Conservation (phyloP, 2,329 filamentous ascomycete species). For the Magnaporthiopsis incrustans region DNA sequence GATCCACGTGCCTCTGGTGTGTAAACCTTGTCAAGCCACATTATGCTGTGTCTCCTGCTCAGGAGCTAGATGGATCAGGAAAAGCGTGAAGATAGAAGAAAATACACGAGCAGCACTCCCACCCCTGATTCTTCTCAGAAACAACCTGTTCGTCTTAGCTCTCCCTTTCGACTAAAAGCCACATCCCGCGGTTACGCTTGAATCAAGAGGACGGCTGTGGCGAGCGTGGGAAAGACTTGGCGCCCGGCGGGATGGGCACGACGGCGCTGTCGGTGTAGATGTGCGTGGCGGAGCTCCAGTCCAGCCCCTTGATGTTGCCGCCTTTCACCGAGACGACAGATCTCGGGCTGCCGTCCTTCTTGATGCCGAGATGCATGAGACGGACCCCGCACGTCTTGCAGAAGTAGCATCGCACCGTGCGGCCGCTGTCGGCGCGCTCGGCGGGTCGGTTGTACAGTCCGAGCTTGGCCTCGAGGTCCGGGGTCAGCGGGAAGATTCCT, state of each 20-base stretch:
- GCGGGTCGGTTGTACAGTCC: constrained; percentile 10
- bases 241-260: constrained; percentile 31
- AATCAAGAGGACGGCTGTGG: constrained; percentile 1
- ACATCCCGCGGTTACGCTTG: no score
- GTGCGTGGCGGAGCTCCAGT: constrained; percentile 31
- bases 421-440: constrained; percentile 7
- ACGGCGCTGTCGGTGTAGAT: constrained; percentile 38
- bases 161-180: not conserved
- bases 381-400: constrained; percentile 31
- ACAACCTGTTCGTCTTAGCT: not conserved
- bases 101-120: not conserved
- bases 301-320: constrained; percentile 33
- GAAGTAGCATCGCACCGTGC: constrained; percentile 18
- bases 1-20: no score
- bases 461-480: constrained; percentile 1
- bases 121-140: not conserved
- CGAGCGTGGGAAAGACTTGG: constrained; percentile 12
- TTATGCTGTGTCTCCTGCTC: not conserved
- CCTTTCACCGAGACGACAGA: constrained; percentile 37
- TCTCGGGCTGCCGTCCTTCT: constrained; percentile 28
- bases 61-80: not conserved
- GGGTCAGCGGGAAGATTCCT: constrained; percentile 10
- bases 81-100: not conserved
- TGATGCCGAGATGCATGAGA: constrained; percentile 34
- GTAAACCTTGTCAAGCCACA: not conserved